A percentile compares a stretch with the other conserved stretches of the same genome.
Evolutionary conservation across 306 rosid species (phyloP).

Genomic region (Prunus padus): DNA sequence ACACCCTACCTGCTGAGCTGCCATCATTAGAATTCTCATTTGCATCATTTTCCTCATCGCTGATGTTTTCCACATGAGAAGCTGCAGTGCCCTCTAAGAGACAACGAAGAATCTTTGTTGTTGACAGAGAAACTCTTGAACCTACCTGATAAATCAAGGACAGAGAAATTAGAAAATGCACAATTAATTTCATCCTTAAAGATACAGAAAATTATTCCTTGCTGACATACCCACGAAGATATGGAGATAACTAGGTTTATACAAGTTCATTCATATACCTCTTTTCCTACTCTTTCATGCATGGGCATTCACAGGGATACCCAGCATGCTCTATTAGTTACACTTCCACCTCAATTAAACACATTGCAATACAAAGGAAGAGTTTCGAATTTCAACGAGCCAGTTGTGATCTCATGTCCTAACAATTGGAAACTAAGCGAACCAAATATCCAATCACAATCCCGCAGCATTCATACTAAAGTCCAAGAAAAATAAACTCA

Average conservation of each 20-base stretch:
- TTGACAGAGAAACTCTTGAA: constrained; percentile 59
- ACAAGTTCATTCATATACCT: not conserved
- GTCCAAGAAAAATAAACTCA: not conserved
- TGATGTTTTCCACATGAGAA: constrained; percentile 39
- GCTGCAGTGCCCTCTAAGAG: constrained; percentile 79
- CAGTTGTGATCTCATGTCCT: not conserved
- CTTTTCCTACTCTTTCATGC: not conserved
- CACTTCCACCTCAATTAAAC: not conserved
- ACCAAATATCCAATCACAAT: constrained; percentile 1
- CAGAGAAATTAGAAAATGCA: constrained; percentile 7
- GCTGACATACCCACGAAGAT: not conserved
- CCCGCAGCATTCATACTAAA: not conserved
- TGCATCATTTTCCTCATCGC: constrained; percentile 49
- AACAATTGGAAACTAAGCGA: not conserved
- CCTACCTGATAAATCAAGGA: constrained; percentile 44
- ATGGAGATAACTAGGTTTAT: not conserved
- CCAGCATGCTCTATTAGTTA: not conserved
- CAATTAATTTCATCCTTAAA: not conserved
- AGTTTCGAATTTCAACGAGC: not conserved
- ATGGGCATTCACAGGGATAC: not conserved
- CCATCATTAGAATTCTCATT: constrained; percentile 31
- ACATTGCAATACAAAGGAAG: not conserved
- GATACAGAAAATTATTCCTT: constrained; percentile 13
- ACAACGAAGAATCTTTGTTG: constrained; percentile 47
- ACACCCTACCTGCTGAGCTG: constrained; percentile 39